Evolutionary conservation across 31 red algal species (phyloP).

Genomic region (Odonthalia washingtoniensis): DNA sequence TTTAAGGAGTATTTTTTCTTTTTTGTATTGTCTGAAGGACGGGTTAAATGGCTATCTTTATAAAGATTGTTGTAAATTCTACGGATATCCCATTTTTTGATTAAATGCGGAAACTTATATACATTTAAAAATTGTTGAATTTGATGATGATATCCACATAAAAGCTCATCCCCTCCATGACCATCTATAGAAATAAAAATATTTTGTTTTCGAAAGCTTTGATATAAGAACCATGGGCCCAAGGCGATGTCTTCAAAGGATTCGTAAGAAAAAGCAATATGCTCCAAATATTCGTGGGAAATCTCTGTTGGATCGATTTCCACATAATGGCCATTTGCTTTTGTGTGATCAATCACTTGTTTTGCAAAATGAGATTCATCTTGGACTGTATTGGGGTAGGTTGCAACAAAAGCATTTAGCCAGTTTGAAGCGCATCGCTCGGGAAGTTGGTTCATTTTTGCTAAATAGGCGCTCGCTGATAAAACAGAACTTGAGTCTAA

Average conservation of each 20-base stretch:
- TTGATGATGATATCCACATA: neutral
- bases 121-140: too few species aligned
- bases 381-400: too few species aligned
- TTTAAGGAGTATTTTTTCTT: too few species aligned
- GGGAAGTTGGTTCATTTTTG: constrained; percentile 17
- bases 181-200: neutral
- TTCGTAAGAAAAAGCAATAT: constrained; percentile 6
- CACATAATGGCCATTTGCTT: constrained; percentile 13
- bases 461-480: neutral
- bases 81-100: too few species aligned
- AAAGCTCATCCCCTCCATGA: constrained; percentile 15
- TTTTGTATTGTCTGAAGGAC: too few species aligned
- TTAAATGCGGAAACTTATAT: too few species aligned
- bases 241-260: neutral
- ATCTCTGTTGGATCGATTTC: neutral
- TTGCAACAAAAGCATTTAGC: neutral
- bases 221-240: neutral
- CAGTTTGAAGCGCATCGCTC: neutral
- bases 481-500: constrained; percentile 17
- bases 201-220: neutral
- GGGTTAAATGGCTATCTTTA: too few species aligned
- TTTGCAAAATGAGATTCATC: constrained; percentile 13
- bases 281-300: constrained; percentile 2
- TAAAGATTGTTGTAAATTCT: too few species aligned
- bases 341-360: neutral